These are phyloP conservation scores for Diaporthe vexans DNA, from an alignment of 2,329 filamentous ascomycete species.

Conservation along the genomic window DNA sequence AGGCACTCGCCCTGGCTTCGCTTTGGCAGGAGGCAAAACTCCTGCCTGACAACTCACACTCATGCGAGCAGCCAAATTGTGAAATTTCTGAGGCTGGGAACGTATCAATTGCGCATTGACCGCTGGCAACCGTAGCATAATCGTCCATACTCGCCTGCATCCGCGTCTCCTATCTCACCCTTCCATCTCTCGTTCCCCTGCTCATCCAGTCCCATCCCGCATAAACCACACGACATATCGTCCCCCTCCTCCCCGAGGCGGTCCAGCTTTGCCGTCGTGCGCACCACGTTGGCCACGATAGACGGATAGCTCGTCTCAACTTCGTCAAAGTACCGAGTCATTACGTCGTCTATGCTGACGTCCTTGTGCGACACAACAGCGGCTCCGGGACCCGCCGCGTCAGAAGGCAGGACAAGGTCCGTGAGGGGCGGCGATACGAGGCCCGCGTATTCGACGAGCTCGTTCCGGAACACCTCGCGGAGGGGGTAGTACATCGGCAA, in stretches of 20 bases:
- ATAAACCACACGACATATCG: slow-evolving; percentile 72
- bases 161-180: slow-evolving; percentile 68
- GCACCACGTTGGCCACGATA: slow-evolving; percentile 94
- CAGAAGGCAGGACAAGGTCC: slow-evolving; percentile 60
- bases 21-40: not conserved
- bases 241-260: slow-evolving; percentile 55
- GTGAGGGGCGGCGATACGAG: slow-evolving; percentile 66
- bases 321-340: slow-evolving; percentile 88
- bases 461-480: slow-evolving; percentile 86
- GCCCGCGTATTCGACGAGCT: slow-evolving; percentile 77
- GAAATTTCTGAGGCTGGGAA: not conserved
- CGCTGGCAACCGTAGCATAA: slow-evolving; percentile 83
- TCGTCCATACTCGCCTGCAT: slow-evolving; percentile 47
- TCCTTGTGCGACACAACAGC: slow-evolving; percentile 76
- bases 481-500: slow-evolving; percentile 80
- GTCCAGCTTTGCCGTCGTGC: slow-evolving; percentile 87
- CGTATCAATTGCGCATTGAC: slow-evolving; percentile 66
- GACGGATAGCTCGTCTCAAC: slow-evolving; percentile 90
- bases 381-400: slow-evolving; percentile 44
- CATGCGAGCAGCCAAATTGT: no score
- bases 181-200: slow-evolving; percentile 74
- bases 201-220: slow-evolving; percentile 76
- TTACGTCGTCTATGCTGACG: slow-evolving; percentile 90
- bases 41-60: not conserved
- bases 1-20: not conserved